Conservation (phyloP, 2,329 filamentous ascomycete genomes). For the Cadophora malorum region DNA sequence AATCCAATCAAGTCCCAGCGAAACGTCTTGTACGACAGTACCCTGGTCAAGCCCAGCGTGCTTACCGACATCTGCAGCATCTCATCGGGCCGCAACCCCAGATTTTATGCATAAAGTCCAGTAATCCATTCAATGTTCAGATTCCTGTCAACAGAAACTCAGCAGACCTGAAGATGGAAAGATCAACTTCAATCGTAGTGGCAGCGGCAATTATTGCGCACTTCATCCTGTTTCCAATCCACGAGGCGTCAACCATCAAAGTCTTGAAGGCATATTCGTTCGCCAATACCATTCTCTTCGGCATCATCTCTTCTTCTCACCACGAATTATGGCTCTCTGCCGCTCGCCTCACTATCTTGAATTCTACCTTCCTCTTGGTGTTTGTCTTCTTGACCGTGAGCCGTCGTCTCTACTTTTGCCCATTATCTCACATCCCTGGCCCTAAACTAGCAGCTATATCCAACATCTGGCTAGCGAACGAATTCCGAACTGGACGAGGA, state of each 20-base stretch:
- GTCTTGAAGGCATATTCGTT: slow-evolving; percentile 17
- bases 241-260: slow-evolving; percentile 25
- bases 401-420: slow-evolving; percentile 40
- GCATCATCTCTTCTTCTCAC: neutral
- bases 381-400: slow-evolving; percentile 23
- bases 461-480: slow-evolving; percentile 35
- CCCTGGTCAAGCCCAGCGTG: neutral
- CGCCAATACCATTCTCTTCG: slow-evolving; percentile 1
- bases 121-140: neutral
- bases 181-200: neutral
- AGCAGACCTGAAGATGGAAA: slow-evolving; percentile 11
- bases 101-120: slow-evolving; percentile 1
- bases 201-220: slow-evolving; percentile 20
- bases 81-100: slow-evolving; percentile 2
- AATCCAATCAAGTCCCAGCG: neutral
- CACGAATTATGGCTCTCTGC: neutral
- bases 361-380: slow-evolving; percentile 24
- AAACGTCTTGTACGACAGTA: neutral
- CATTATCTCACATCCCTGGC: slow-evolving; percentile 39
- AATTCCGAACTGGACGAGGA: slow-evolving; percentile 28
- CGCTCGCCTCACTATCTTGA: slow-evolving; percentile 2
- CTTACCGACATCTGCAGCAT: slow-evolving; percentile 6
- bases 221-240: slow-evolving; percentile 25
- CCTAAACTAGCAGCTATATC: slow-evolving; percentile 38
- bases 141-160: neutral